Evolutionary conservation across 1,284 basidiomycete genomes (phyloP).

Genomic region (Amylostereum areolatum): DNA sequence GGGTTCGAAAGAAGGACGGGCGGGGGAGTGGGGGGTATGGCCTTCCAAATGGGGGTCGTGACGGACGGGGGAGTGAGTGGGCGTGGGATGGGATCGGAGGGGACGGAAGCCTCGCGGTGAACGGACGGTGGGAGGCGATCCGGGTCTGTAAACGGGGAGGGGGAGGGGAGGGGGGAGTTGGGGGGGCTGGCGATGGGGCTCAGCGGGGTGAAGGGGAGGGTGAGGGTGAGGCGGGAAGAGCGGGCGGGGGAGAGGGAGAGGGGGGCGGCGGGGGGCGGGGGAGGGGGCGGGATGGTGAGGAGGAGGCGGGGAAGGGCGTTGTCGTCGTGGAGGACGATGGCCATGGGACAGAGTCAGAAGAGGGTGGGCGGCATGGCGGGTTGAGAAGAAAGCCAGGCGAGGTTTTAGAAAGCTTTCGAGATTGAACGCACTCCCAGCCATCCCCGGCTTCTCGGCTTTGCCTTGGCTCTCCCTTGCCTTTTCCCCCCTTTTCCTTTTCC

Average conservation of each 20-base stretch:
- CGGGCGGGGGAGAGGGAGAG: constrained; percentile 2
- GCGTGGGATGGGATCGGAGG: constrained; percentile 7
- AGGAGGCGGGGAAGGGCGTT: constrained; percentile 7
- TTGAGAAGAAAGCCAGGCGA: too few species aligned
- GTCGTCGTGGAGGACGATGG: not conserved
- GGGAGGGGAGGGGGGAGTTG: not conserved
- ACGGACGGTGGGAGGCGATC: constrained; percentile 2
- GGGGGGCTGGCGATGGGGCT: constrained; percentile 6
- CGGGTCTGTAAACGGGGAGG: constrained; percentile 1
- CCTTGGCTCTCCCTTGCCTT: too few species aligned
- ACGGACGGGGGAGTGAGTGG: constrained; percentile 3
- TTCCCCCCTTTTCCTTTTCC: too few species aligned
- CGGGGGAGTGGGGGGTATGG: constrained; percentile 12
- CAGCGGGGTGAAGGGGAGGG: constrained; percentile 6
- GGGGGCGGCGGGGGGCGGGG: constrained; percentile 4
- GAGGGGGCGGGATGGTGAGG: constrained; percentile 5
- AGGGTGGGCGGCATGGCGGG: not conserved
- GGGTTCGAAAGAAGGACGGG: too few species aligned
- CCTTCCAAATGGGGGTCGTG: constrained; percentile 10
- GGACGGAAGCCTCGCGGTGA: not conserved
- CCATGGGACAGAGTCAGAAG: not conserved
- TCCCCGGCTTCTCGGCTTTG: too few species aligned
- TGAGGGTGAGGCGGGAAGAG: not conserved
- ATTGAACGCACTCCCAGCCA: too few species aligned
- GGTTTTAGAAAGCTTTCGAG: too few species aligned